These are phyloP conservation scores for Kurtzmaniella quercitrusa DNA, from an alignment of 1,139 yeast genomes.

Conservation along the genomic window DNA sequence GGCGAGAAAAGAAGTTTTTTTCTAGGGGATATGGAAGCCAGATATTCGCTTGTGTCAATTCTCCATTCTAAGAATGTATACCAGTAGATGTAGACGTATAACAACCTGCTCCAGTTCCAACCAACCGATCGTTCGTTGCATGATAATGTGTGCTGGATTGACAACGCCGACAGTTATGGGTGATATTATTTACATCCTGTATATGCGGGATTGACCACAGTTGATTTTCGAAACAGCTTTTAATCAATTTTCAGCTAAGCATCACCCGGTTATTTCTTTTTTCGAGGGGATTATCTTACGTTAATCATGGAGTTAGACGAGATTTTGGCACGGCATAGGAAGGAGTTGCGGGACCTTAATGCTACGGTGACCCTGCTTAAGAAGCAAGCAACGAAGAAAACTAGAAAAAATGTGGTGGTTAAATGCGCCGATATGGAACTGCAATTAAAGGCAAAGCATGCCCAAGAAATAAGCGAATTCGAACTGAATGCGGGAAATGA, in stretches of 20 bases:
- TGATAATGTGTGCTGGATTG: not conserved
- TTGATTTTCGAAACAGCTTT: not conserved
- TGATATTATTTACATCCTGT: not conserved
- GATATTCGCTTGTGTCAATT: too few species aligned
- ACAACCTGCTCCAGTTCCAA: not conserved
- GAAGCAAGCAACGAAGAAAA: conserved; percentile 80
- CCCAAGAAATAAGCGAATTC: conserved; percentile 34
- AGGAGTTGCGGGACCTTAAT: conserved; percentile 62
- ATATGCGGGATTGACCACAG: not conserved
- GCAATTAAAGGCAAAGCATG: conserved; percentile 51
- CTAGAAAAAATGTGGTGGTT: conserved; percentile 52
- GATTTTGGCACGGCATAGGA: conserved; percentile 58
- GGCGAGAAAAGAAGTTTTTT: too few species aligned
- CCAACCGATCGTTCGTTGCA: not conserved
- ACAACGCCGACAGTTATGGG: not conserved
- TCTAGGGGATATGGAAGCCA: too few species aligned
- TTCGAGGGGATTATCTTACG: not conserved
- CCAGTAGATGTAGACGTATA: too few species aligned
- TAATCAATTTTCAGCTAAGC: not conserved
- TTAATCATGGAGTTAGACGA: conserved; percentile 33
- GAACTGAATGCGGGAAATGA: conserved; percentile 2
- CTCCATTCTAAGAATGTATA: too few species aligned
- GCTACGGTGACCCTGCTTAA: conserved; percentile 70
- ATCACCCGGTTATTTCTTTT: not conserved
- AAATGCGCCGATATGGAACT: conserved; percentile 59